Base-by-base conservation (phyloP, 345 rosid species). In the Reutealis trisperma region DNA sequence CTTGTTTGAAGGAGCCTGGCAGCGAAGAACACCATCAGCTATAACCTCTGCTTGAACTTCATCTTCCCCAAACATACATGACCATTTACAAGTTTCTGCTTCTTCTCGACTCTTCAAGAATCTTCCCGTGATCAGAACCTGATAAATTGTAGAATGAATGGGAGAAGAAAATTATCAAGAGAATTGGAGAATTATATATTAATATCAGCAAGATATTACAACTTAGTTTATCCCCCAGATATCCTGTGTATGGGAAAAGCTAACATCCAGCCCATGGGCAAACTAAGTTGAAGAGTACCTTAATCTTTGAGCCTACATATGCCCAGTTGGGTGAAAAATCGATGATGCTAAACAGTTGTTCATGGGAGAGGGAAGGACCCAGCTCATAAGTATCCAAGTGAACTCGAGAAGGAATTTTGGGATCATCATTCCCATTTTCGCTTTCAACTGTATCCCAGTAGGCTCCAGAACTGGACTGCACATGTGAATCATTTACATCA, bases 11-110 rank as follows among this genome's bases (percentile, higher is more conserved):
- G 99, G 95, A 81, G 90, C 78, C 77, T 74, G 83, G 81, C 97
- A 96, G 65, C 88, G 79, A 70, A 96, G 93, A 70, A 93, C 87
- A 74, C 97, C 97, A 88, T 87, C 90, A 62, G 93, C 93, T 73
- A 93, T 74, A 69, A 91, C 83, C 73, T 93, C 92, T 47, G 98
- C 98, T 16, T 90, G 94, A 87, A 93, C 98, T 88, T 96, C 99
- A 75, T 92, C 88, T 86, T 96, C 97, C 24, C 98, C 99, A 86
- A 96, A 93, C 97, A 96, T 93, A 86, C 98, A 92, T 55, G 96
- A 96, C 98, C 96, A 93, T 66, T 86, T 82, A 71, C 79, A 83
- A 12, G 70, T 84, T 83, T 85, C 83, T 61, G 81, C 85, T 79
- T 85, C 96, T 80, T 92, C 85, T 72, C 59, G 78, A 70, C 77